Evolutionary conservation across 1,139 yeast genomes (phyloP), one percentile per base, ranked within the genome.

Genomic region (Yamadazyma dushanensis): DNA sequence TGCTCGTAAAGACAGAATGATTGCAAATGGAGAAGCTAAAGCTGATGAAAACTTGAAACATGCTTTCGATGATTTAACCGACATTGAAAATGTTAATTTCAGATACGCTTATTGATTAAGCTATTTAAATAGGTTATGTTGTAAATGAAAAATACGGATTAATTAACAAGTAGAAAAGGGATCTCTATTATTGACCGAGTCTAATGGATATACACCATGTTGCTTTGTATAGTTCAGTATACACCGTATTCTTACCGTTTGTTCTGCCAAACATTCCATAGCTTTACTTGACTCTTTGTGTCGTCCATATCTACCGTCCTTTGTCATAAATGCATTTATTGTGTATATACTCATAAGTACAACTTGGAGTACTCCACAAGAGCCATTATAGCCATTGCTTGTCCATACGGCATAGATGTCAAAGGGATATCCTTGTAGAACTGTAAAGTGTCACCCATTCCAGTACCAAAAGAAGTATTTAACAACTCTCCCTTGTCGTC

Each of bases 301-400:
- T n/a, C n/a, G n/a, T n/a, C n/a, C n/a, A n/a, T n/a, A n/a, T n/a
- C n/a, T n/a, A n/a, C n/a, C n/a, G n/a, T n/a, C n/a, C n/a, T n/a
- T n/a, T n/a, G n/a, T n/a, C n/a, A n/a, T 35, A 31, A 23, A 20
- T 34, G 32, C 26, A 34, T 29, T 24, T 21, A n/a, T n/a, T n/a
- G n/a, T n/a, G n/a, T 21, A 25, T 26, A 10, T 7, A 15, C 16
- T 15, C 44, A 53, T 26, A 51, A 41, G 31, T 48, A 53, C 21
- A 51, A 41, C 35, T 41, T 51, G 20, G 44, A 40, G 38, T 41
- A 59, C 41, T 60, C 66, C 8, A 56, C 61, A 16, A 60, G 41
- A 4, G 63, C 63, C 58, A 60, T 59, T 32, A 60, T 60, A 10
- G 63, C 66, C 63, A 60, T 57, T 14, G 66, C 66, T 43, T 60